Percentiles rank a stretch among this genome's conserved stretches.
Evolutionary conservation across 2,329 filamentous ascomycete species (phyloP).

Genomic region (Colletotrichum agaves): DNA sequence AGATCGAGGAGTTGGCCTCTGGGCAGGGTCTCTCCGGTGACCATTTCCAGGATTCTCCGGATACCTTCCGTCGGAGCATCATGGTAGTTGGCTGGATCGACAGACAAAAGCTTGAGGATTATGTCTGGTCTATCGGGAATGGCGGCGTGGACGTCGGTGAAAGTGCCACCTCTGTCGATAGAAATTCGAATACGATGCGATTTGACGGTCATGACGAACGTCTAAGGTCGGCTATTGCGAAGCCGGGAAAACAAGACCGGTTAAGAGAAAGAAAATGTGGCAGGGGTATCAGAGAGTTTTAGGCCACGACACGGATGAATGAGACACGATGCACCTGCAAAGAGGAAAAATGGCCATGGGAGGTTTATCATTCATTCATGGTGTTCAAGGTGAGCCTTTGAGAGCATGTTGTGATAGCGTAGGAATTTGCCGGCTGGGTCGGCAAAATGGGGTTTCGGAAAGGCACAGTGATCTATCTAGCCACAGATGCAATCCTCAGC

Average conservation of each 20-base stretch:
- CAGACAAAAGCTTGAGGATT: constrained; percentile 77
- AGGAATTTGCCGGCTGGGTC: constrained; percentile 27
- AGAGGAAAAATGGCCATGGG: not conserved
- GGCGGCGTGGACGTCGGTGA: constrained; percentile 77
- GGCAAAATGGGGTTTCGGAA: constrained; percentile 24
- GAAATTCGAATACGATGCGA: constrained; percentile 47
- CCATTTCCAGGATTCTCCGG: constrained; percentile 55
- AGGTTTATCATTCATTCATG: constrained; percentile 11
- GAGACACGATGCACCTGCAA: not conserved
- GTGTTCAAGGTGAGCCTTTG: not conserved
- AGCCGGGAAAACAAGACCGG: not conserved
- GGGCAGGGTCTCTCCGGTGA: constrained; percentile 46
- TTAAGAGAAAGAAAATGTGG: not conserved
- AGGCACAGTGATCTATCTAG: constrained; percentile 21
- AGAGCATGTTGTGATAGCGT: constrained; percentile 15
- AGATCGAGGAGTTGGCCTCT: constrained; percentile 49
- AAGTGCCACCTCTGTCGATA: constrained; percentile 59
- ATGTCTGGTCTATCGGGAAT: constrained; percentile 74
- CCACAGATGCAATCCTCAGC: not conserved
- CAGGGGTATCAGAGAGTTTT: constrained; percentile 13
- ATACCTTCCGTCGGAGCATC: constrained; percentile 82
- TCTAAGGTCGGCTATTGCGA: constrained; percentile 11
- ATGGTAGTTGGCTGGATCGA: constrained; percentile 76
- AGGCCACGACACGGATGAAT: constrained; percentile 1
- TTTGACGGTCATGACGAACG: constrained; percentile 39